Conservation (phyloP, 352 stramenopile genomes). For the Stephanocyclus meneghinianus region DNA sequence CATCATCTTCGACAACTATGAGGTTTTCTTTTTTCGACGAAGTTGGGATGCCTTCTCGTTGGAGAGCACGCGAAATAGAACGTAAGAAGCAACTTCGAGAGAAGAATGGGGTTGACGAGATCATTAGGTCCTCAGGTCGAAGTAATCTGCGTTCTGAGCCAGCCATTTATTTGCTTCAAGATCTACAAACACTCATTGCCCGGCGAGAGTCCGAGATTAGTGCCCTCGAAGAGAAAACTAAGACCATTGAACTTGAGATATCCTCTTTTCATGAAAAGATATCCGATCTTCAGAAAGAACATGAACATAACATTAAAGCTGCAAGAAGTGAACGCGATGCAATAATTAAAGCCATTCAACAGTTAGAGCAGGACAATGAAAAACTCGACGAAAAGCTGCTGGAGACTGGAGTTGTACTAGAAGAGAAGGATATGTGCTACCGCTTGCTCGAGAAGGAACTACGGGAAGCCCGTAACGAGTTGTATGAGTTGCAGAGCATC, state of each 20-base stretch:
- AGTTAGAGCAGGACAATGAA: constrained; percentile 5
- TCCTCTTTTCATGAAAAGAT: neutral
- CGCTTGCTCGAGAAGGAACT: constrained; percentile 6
- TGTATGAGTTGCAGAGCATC: constrained; percentile 10
- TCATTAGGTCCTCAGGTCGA: neutral
- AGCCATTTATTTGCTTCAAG: neutral
- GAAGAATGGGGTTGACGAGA: neutral
- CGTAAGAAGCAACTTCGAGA: neutral
- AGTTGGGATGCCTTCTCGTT: constrained; percentile 10
- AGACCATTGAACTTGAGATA: neutral
- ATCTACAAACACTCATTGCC: constrained; percentile 7
- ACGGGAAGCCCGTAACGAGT: neutral
- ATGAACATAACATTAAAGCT: neutral
- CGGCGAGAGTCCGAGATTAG: constrained; percentile 7
- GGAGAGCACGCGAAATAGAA: constrained; percentile 4
- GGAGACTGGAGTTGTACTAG: constrained; percentile 2
- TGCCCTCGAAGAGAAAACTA: constrained; percentile 4
- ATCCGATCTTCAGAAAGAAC: neutral
- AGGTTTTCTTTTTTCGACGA: constrained; percentile 8
- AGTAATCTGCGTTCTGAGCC: neutral
- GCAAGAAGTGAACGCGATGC: neutral
- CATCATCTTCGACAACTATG: neutral
- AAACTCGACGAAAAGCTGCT: constrained; percentile 12
- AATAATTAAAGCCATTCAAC: constrained; percentile 1
- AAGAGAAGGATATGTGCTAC: constrained; percentile 13